Evolutionary conservation across 768 basidiomycete genomes (phyloP).

Genomic region (Naganishia onofrii): DNA sequence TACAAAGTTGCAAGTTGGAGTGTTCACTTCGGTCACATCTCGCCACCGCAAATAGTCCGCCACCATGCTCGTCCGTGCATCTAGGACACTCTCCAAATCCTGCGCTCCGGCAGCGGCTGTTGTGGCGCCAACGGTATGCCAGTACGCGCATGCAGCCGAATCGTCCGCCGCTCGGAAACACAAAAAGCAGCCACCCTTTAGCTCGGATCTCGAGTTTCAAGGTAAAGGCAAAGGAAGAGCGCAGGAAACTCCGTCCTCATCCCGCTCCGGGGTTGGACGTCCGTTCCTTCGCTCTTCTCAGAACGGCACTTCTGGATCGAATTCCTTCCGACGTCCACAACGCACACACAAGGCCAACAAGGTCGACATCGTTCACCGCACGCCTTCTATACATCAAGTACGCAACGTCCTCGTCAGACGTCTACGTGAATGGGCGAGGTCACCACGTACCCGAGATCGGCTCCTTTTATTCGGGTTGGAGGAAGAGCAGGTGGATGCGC

Average conservation of each 20-base stretch:
- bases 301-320: too few relatives aligned
- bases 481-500: slow-evolving; percentile 6
- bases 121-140: neutral
- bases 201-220: neutral
- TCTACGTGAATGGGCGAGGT: slow-evolving; percentile 21
- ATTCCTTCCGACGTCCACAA: too few relatives aligned
- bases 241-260: neutral
- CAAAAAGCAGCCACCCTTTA: slow-evolving; percentile 9
- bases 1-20: too few relatives aligned
- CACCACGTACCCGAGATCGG: slow-evolving; percentile 6
- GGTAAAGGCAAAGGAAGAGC: neutral
- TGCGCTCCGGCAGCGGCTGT: neutral
- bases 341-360: slow-evolving; percentile 15
- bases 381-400: slow-evolving; percentile 19
- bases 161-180: too few relatives aligned
- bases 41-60: too few relatives aligned
- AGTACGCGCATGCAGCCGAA: neutral
- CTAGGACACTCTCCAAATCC: too few relatives aligned
- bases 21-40: too few relatives aligned
- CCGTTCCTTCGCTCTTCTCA: neutral
- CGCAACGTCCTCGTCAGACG: slow-evolving; percentile 23
- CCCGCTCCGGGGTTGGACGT: neutral
- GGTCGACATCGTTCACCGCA: slow-evolving; percentile 10
- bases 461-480: slow-evolving; percentile 15
- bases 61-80: neutral